A percentile compares a stretch with the other conserved stretches of the same genome.
Evolutionary conservation across 441 rosid species (phyloP).

Genomic region (Lepidium campestre): DNA sequence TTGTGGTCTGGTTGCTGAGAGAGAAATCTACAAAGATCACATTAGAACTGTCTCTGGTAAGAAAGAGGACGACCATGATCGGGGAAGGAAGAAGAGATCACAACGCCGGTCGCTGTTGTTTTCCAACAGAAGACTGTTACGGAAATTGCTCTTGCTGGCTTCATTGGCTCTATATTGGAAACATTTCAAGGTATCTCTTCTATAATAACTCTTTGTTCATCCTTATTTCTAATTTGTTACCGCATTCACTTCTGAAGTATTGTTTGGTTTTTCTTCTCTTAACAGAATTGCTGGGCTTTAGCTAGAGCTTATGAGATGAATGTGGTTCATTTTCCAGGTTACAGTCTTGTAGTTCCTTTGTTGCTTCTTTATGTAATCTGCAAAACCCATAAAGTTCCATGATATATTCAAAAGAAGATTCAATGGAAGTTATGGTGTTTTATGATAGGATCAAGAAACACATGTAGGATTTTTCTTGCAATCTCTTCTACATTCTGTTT

Average conservation of each 20-base stretch:
- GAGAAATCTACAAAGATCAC: slow-evolving; percentile 45
- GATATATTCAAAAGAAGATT: neutral
- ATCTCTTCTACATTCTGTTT: too few relatives aligned
- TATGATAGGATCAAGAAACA: neutral
- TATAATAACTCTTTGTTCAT: neutral
- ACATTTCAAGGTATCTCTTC: slow-evolving; percentile 58
- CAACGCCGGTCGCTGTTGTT: slow-evolving; percentile 18
- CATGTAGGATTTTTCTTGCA: neutral
- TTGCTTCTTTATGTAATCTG: slow-evolving; percentile 44
- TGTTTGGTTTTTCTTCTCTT: slow-evolving; percentile 1
- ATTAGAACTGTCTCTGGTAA: slow-evolving; percentile 46
- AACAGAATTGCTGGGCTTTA: slow-evolving; percentile 68
- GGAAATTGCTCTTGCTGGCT: slow-evolving; percentile 49
- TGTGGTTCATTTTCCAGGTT: slow-evolving; percentile 66
- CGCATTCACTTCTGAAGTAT: neutral
- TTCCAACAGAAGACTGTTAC: slow-evolving; percentile 39
- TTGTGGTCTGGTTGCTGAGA: slow-evolving; percentile 69
- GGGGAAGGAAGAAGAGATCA: slow-evolving; percentile 30
- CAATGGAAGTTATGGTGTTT: neutral
- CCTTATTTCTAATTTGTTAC: neutral
- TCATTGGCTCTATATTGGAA: slow-evolving; percentile 67
- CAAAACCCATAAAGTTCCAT: slow-evolving; percentile 44
- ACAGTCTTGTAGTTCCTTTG: slow-evolving; percentile 58
- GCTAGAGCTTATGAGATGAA: slow-evolving; percentile 90
- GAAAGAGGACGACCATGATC: slow-evolving; percentile 60